Conservation (phyloP, 1,139 yeast species). For the Scheffersomyces illinoinensis region DNA sequence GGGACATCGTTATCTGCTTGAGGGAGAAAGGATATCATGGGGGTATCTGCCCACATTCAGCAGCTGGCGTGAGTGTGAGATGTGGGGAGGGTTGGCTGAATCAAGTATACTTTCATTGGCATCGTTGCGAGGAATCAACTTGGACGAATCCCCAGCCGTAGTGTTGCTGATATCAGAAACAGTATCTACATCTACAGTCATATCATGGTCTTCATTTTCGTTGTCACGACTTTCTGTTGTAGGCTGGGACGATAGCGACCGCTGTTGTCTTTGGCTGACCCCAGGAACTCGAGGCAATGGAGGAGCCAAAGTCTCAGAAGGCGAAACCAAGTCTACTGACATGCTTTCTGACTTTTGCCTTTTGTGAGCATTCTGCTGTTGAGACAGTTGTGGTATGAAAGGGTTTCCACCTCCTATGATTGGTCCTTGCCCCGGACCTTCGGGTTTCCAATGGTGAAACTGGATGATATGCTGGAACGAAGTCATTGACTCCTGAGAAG, state of each 20-base stretch:
- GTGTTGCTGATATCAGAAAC: slow-evolving; percentile 9
- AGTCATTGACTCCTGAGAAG: slow-evolving; percentile 52
- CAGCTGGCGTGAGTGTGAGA: slow-evolving; percentile 11
- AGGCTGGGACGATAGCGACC: neutral
- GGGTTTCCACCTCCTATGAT: slow-evolving; percentile 10
- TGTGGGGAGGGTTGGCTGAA: slow-evolving; percentile 7
- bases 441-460: slow-evolving; percentile 56
- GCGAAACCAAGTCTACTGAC: slow-evolving; percentile 14
- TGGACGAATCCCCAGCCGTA: slow-evolving; percentile 4
- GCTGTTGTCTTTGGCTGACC: neutral
- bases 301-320: slow-evolving; percentile 3
- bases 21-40: slow-evolving; percentile 18
- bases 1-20: slow-evolving; percentile 1
- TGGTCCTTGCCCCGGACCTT: slow-evolving; percentile 24
- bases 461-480: slow-evolving; percentile 54
- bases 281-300: slow-evolving; percentile 4
- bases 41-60: slow-evolving; percentile 19
- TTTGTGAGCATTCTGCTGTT: slow-evolving; percentile 15
- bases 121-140: slow-evolving; percentile 6
- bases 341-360: slow-evolving; percentile 21
- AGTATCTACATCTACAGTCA: slow-evolving; percentile 3
- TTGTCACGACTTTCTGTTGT: slow-evolving; percentile 1
- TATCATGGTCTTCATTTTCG: slow-evolving; percentile 10
- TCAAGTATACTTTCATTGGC: slow-evolving; percentile 9
- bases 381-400: slow-evolving; percentile 8